phyloP scores from a whole-genome alignment of 805 yeast species.

The Barnettozyma populi region DNA sequence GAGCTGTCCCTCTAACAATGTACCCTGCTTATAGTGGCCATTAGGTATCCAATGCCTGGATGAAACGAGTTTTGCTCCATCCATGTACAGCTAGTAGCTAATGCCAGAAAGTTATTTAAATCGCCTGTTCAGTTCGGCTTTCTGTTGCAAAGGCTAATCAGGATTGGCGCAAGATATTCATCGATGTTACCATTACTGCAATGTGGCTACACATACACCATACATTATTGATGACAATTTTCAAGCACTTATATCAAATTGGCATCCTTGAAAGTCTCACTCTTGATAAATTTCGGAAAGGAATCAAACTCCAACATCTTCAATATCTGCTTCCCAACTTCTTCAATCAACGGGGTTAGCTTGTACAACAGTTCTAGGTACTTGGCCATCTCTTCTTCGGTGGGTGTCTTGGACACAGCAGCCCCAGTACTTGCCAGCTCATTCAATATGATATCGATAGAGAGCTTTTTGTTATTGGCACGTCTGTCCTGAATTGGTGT shows the following conservation, averaged over 20 bases:
- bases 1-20: too few relatives aligned
- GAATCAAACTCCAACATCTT: slow-evolving; percentile 69
- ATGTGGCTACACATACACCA: too few relatives aligned
- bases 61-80: too few relatives aligned
- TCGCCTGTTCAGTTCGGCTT: too few relatives aligned
- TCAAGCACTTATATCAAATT: neutral
- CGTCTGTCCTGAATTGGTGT: slow-evolving; percentile 5
- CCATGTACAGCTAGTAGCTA: too few relatives aligned
- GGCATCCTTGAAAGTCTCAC: slow-evolving; percentile 34
- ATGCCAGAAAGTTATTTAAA: too few relatives aligned
- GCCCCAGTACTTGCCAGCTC: neutral
- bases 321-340: slow-evolving; percentile 44
- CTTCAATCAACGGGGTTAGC: slow-evolving; percentile 40
- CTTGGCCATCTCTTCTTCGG: slow-evolving; percentile 28
- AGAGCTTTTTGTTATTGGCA: slow-evolving; percentile 17
- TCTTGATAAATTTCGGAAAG: slow-evolving; percentile 57
- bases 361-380: slow-evolving; percentile 33
- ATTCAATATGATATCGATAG: slow-evolving; percentile 14
- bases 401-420: slow-evolving; percentile 26
- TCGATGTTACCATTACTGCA: too few relatives aligned
- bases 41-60: too few relatives aligned
- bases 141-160: too few relatives aligned
- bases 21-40: too few relatives aligned
- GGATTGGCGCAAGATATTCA: too few relatives aligned
- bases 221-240: too few relatives aligned